These are phyloP conservation scores for Boechera retrofracta DNA, from an alignment of 345 rosid genomes.

Conservation along the genomic window DNA sequence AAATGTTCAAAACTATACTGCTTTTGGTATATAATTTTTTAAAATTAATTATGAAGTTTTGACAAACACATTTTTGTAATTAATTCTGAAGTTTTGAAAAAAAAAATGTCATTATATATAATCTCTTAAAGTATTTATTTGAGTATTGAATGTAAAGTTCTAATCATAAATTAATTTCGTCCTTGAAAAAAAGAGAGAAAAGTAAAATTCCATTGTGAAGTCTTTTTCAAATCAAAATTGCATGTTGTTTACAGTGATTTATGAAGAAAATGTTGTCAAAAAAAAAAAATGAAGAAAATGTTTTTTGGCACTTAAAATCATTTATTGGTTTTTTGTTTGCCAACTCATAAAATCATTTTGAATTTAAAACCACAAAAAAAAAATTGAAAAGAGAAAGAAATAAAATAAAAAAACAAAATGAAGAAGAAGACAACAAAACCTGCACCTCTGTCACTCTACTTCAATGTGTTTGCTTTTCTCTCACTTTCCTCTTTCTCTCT, in stretches of 20 bases:
- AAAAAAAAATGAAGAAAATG: not conserved
- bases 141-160: too few species aligned
- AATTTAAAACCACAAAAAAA: not conserved
- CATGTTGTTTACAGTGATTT: not conserved
- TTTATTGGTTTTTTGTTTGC: not conserved
- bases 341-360: not conserved
- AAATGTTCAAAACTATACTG: too few species aligned
- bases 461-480: constrained; percentile 10
- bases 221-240: not conserved
- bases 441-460: not conserved
- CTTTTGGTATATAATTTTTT: too few species aligned
- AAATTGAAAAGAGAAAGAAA: not conserved
- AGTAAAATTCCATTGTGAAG: not conserved
- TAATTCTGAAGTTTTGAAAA: too few species aligned
- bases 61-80: too few species aligned
- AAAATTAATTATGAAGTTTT: too few species aligned
- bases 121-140: too few species aligned
- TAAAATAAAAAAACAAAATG: constrained; percentile 10
- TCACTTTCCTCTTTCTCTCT: constrained; percentile 2
- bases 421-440: constrained; percentile 33
- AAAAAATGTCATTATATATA: too few species aligned
- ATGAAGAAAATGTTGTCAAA: not conserved
- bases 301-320: not conserved
- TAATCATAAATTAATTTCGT: too few species aligned
- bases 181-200: not conserved